These are phyloP conservation scores for Salix brachista DNA, from an alignment of 345 rosid species.

Conservation along the genomic window DNA sequence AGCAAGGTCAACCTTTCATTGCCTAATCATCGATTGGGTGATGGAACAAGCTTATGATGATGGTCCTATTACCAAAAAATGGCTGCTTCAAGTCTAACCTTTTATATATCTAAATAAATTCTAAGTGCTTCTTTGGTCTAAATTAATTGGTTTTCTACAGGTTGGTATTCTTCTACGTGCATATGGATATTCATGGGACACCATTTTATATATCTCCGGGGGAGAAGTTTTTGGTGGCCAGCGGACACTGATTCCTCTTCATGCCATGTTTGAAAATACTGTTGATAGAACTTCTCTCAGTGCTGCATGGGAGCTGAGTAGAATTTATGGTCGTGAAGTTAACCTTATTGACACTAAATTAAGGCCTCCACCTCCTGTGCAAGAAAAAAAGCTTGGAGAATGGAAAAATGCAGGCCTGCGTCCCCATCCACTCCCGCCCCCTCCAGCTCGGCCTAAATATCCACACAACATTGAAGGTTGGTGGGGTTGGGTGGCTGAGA, in stretches of 20 bases:
- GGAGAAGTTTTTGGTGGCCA: conserved; percentile 99
- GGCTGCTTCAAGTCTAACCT: background rate
- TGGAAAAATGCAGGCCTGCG: conserved; percentile 71
- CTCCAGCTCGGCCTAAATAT: conserved; percentile 83
- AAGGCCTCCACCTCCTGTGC: conserved; percentile 45
- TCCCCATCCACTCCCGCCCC: conserved; percentile 97
- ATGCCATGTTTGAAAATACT: conserved; percentile 84
- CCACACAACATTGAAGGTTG: conserved; percentile 90
- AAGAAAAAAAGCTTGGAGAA: conserved; percentile 51
- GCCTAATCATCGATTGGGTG: background rate
- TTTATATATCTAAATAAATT: background rate
- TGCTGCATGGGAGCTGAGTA: conserved; percentile 78
- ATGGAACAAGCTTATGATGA: background rate
- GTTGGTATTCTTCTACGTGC: conserved; percentile 95
- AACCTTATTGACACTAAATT: conserved; percentile 42
- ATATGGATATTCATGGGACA: conserved; percentile 87
- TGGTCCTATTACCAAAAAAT: background rate
- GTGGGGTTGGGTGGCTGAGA: conserved; percentile 99
- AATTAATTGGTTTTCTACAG: conserved; percentile 33
- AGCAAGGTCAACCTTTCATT: background rate
- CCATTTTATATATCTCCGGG: conserved; percentile 77
- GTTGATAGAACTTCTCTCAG: conserved; percentile 89
- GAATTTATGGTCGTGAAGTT: conserved; percentile 82
- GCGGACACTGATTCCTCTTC: conserved; percentile 78
- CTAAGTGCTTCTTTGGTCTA: background rate